These are phyloP conservation scores for Talaromyces marneffei DNA, from an alignment of 2,329 filamentous ascomycete species.

Conservation along the genomic window DNA sequence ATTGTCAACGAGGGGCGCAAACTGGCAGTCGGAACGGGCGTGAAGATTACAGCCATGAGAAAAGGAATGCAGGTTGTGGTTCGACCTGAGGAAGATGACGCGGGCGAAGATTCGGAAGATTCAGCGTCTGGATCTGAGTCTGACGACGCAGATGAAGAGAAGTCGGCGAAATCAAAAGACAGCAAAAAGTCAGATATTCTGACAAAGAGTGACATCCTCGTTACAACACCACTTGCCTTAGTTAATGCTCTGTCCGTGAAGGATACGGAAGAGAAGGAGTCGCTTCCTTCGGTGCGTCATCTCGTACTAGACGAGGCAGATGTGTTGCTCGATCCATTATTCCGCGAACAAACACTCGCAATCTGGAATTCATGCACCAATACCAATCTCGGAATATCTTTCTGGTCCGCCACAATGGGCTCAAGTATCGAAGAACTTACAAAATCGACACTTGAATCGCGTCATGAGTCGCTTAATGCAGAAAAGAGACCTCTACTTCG, in stretches of 20 bases:
- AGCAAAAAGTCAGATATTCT: constrained; percentile 40
- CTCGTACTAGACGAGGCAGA: constrained; percentile 91
- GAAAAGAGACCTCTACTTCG: constrained; percentile 59
- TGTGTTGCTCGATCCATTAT: constrained; percentile 84
- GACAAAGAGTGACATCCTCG: constrained; percentile 71
- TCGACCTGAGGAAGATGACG: constrained; percentile 38
- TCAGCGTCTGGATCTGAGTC: constrained; percentile 33
- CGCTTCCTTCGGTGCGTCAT: constrained; percentile 62
- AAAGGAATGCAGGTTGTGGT: constrained; percentile 71
- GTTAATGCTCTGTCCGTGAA: constrained; percentile 62
- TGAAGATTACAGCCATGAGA: constrained; percentile 74
- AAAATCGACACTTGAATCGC: constrained; percentile 58
- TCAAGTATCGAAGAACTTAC: constrained; percentile 82
- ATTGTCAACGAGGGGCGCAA: constrained; percentile 81
- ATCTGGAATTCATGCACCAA: constrained; percentile 77
- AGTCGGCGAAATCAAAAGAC: constrained; percentile 23
- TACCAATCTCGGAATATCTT: constrained; percentile 63
- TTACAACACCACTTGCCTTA: constrained; percentile 73
- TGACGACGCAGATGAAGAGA: constrained; percentile 28
- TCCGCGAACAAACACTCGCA: constrained; percentile 77
- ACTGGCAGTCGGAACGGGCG: constrained; percentile 66
- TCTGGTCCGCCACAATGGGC: constrained; percentile 97
- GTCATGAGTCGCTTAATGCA: constrained; percentile 39
- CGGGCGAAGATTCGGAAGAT: constrained; percentile 17
- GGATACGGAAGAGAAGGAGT: constrained; percentile 38